Evolutionary conservation across 2,329 filamentous ascomycete species (phyloP).

Genomic region (Zymoseptoria brevis): DNA sequence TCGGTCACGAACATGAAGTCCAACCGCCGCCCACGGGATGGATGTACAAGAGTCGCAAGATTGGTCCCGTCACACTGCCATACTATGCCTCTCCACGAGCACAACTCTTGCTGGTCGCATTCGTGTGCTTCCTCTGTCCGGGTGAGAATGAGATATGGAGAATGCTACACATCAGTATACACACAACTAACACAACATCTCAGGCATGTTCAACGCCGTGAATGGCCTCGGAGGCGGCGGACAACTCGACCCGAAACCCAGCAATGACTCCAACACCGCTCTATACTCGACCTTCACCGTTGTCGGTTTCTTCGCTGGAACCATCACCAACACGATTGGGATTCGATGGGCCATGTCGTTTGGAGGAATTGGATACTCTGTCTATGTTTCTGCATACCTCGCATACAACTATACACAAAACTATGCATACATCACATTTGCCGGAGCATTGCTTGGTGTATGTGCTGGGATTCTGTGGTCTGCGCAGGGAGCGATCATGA

Average conservation of each 20-base stretch:
- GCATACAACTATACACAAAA: constrained; percentile 61
- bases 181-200: background rate
- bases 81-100: constrained; percentile 44
- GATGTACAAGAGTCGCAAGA: constrained; percentile 39
- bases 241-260: constrained; percentile 39
- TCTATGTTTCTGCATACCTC: constrained; percentile 65
- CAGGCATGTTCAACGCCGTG: constrained; percentile 46
- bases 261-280: constrained; percentile 61
- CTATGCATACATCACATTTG: constrained; percentile 65
- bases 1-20: background rate
- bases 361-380: constrained; percentile 67
- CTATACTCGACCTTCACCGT: constrained; percentile 65
- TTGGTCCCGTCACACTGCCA: constrained; percentile 37
- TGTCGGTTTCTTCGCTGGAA: constrained; percentile 58
- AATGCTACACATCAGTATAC: background rate
- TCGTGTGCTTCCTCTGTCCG: constrained; percentile 48
- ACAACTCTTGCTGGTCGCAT: constrained; percentile 43
- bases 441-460: constrained; percentile 66
- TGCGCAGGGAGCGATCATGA: constrained; percentile 79
- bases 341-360: constrained; percentile 60
- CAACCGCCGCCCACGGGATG: constrained; percentile 33
- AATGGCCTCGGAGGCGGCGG: constrained; percentile 45
- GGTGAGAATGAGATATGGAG: constrained; percentile 21
- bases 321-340: constrained; percentile 68
- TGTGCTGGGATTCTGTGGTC: constrained; percentile 77